Percentiles rank a stretch among this genome's conserved stretches.
Evolutionary conservation across 768 basidiomycete genomes (phyloP).

Genomic region (Pleurotus citrinopileatus): DNA sequence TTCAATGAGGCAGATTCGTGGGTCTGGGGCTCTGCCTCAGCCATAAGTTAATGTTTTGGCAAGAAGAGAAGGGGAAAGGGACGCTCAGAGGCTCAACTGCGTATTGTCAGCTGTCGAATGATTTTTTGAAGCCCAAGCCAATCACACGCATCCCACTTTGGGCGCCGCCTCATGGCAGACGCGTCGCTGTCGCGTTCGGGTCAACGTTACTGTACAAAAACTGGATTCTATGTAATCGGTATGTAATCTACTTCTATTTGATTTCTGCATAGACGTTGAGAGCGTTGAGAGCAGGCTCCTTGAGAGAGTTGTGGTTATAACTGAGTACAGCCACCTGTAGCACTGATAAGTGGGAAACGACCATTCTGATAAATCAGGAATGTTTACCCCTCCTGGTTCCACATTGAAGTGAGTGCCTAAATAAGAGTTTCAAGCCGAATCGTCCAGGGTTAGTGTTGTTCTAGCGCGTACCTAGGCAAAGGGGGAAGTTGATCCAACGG

Average conservation of each 20-base stretch:
- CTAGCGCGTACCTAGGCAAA: constrained; percentile 34
- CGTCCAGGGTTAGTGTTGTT: neutral
- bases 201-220: no score
- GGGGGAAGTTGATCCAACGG: constrained; percentile 76
- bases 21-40: constrained; percentile 10
- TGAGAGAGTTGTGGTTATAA: constrained; percentile 79
- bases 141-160: neutral
- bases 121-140: neutral
- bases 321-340: constrained; percentile 71
- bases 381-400: constrained; percentile 80
- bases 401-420: constrained; percentile 77
- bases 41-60: constrained; percentile 9
- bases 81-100: neutral
- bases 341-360: constrained; percentile 1
- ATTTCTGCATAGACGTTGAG: constrained; percentile 63
- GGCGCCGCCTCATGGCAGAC: constrained; percentile 6
- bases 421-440: constrained; percentile 1
- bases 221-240: neutral
- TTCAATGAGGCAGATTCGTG: constrained; percentile 3
- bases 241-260: constrained; percentile 8
- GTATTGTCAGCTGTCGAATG: neutral
- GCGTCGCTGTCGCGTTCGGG: constrained; percentile 10
- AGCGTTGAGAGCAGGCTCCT: constrained; percentile 74
- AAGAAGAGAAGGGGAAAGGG: neutral
- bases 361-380: constrained; percentile 8